phyloP scores from a whole-genome alignment of 2,329 filamentous ascomycete genomes.

The Cordyceps cateniannulata region DNA sequence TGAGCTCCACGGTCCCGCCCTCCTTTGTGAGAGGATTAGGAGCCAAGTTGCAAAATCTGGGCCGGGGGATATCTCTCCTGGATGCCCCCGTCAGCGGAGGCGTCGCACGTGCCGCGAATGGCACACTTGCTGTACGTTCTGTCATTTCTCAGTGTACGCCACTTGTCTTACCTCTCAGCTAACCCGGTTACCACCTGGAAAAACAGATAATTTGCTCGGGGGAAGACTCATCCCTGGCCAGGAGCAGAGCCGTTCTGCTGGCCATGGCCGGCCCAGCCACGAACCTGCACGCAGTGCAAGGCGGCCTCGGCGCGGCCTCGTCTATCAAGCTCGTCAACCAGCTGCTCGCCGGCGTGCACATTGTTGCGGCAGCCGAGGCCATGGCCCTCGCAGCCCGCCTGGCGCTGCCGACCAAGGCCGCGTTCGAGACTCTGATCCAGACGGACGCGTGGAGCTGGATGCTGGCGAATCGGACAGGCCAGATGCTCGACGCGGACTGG shows the following conservation, averaged over 20 bases:
- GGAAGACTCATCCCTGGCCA: constrained; percentile 17
- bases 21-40: constrained; percentile 21
- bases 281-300: constrained; percentile 40
- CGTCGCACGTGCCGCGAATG: constrained; percentile 28
- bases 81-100: constrained; percentile 34
- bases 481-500: constrained; percentile 31
- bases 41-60: constrained; percentile 16
- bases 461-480: constrained; percentile 29
- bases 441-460: constrained; percentile 31
- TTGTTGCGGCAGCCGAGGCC: constrained; percentile 47
- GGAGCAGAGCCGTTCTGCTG: constrained; percentile 21
- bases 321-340: constrained; percentile 55
- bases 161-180: neutral
- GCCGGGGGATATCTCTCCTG: constrained; percentile 24
- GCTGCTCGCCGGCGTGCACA: constrained; percentile 52
- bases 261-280: constrained; percentile 25
- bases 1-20: constrained; percentile 32
- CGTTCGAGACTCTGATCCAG: constrained; percentile 40
- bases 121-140: constrained; percentile 26
- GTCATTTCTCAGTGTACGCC: neutral
- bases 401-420: constrained; percentile 42
- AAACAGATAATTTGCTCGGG: constrained; percentile 29
- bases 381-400: constrained; percentile 49
- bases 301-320: constrained; percentile 45
- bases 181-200: neutral